Base-by-base conservation (phyloP, 768 basidiomycete genomes). In the Cystoderma amianthinum region DNA sequence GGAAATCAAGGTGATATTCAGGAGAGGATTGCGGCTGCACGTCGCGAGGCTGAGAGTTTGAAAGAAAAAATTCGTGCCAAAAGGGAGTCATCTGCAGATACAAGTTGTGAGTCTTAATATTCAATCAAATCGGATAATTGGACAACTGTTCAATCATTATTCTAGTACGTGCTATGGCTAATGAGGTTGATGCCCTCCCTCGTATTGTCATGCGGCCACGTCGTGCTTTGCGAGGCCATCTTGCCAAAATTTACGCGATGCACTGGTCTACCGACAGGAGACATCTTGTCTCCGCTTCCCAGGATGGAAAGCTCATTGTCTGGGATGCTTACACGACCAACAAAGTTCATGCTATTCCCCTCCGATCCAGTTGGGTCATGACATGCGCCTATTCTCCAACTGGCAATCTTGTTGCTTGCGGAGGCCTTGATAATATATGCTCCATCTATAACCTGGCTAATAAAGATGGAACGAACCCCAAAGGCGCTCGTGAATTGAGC, bases 271-370 rank as follows among this genome's bases (percentile, higher is more conserved):
- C 87, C 39, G 95, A 99, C 71, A 80, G 92, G 56, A 77, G 96
- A 54, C 95, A 99, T 71, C 80, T 99, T 46, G 95, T 99, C 24
- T 98, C 96, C 12, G 95, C 95, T n/a, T 98, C 95, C 2, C 95
- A 99, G 61, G 95, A 99, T 59, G 95, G 95, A 40, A 99, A 99
- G 64, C 79, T 99, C 44, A 98, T 99, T 59, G 95, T 99, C 41
- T 99, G 95, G 95, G 95, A 99, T 64, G 95, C 95, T 38, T 98
- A 98, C 66, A 98, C 95, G n/a, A 96, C 94, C 44, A 99, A 99
- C 78, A 99, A 99, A 72, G 95, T 99, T 45, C 96, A 99, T 58
- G 95, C 95, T 52, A 99, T 99, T 60, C 95, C 95, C 38, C 72
- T 99, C 36, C 84, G 95, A 39, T 96, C 93, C 35, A 92, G 89